Evolutionary conservation across 2,329 filamentous ascomycete species (phyloP).

Genomic region (Trichophyton simii): DNA sequence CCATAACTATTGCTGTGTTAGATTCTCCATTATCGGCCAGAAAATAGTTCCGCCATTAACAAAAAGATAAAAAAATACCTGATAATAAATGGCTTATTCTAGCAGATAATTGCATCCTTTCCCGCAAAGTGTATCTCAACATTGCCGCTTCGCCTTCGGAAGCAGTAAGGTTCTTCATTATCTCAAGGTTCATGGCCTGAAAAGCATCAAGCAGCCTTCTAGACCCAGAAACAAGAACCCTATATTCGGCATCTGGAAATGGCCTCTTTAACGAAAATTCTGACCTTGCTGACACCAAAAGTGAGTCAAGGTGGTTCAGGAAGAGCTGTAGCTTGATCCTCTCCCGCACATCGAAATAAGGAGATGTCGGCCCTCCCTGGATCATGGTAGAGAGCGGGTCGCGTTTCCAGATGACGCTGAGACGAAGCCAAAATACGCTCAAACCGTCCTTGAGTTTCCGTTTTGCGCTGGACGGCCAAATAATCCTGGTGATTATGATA

Average conservation of each 20-base stretch:
- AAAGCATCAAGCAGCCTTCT: constrained; percentile 82
- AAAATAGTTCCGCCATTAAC: background rate
- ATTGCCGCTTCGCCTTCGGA: constrained; percentile 72
- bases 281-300: constrained; percentile 59
- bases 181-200: constrained; percentile 89
- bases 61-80: constrained; percentile 25
- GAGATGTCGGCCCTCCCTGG: constrained; percentile 42
- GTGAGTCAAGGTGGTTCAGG: constrained; percentile 55
- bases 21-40: background rate
- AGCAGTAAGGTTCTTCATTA: constrained; percentile 62
- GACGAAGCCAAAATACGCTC: constrained; percentile 81
- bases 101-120: constrained; percentile 69
- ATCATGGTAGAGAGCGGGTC: constrained; percentile 69
- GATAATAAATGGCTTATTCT: constrained; percentile 79
- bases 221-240: constrained; percentile 64
- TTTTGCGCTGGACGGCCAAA: constrained; percentile 89
- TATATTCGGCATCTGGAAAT: constrained; percentile 64
- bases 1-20: constrained; percentile 52
- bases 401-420: constrained; percentile 92
- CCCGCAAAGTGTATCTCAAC: constrained; percentile 62
- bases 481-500: constrained; percentile 71
- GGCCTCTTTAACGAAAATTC: constrained; percentile 84
- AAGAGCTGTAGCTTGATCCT: constrained; percentile 79
- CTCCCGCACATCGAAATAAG: constrained; percentile 80
- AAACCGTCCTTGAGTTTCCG: constrained; percentile 80